Percentiles rank a stretch among this genome's conserved stretches.
Conservation (phyloP, 805 yeast genomes). For the Sugiyamaella lignohabitans region DNA sequence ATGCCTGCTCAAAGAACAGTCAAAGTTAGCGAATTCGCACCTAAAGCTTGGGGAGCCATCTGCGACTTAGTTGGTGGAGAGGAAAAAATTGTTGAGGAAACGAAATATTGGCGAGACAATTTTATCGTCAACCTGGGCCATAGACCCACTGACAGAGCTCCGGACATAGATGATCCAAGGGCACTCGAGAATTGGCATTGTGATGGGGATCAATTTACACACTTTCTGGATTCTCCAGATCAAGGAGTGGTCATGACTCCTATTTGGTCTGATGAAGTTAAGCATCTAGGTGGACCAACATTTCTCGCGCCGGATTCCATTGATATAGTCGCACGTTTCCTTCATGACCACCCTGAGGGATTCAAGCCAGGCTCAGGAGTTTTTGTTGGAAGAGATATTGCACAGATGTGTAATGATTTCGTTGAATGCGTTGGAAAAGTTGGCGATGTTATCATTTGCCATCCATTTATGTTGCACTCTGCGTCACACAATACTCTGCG, state of each 20-base stretch:
- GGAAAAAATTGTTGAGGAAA: slow-evolving; percentile 4
- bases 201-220: slow-evolving; percentile 9
- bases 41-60: slow-evolving; percentile 9
- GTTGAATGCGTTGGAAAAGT: slow-evolving; percentile 9
- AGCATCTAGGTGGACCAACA: slow-evolving; percentile 7
- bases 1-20: slow-evolving; percentile 10
- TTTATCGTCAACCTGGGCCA: slow-evolving; percentile 12
- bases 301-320: slow-evolving; percentile 8
- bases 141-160: neutral
- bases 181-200: slow-evolving; percentile 7
- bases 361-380: slow-evolving; percentile 4
- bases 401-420: slow-evolving; percentile 6
- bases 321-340: slow-evolving; percentile 3
- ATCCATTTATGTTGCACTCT: slow-evolving; percentile 13
- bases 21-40: slow-evolving; percentile 10
- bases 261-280: slow-evolving; percentile 7
- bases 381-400: neutral
- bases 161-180: slow-evolving; percentile 5
- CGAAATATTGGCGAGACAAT: slow-evolving; percentile 9
- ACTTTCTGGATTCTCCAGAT: slow-evolving; percentile 9
- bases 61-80: slow-evolving; percentile 10
- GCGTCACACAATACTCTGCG: slow-evolving; percentile 11
- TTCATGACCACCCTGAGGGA: slow-evolving; percentile 8
- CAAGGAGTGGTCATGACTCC: slow-evolving; percentile 9
- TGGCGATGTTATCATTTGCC: slow-evolving; percentile 9